These are phyloP conservation scores for Cryptosporidium andersoni DNA, from an alignment of 169 alveolate species.

Conservation along the genomic window DNA sequence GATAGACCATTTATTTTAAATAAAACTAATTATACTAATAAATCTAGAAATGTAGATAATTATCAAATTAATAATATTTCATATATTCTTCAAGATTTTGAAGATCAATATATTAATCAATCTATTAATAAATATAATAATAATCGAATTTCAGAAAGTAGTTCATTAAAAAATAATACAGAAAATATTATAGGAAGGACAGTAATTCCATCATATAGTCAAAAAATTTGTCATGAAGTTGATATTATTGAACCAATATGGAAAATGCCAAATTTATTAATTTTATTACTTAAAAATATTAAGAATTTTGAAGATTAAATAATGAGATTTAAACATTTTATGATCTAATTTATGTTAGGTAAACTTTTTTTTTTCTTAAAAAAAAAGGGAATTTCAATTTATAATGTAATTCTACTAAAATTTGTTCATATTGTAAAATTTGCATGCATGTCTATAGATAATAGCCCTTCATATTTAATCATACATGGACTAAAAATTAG, in stretches of 20 bases:
- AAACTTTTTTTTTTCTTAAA: background rate
- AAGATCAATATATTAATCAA: no score
- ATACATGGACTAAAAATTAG: background rate
- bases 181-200: slow-evolving; percentile 39
- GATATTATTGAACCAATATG: slow-evolving; percentile 53
- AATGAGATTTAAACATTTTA: background rate
- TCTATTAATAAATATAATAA: no score
- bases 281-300: slow-evolving; percentile 7
- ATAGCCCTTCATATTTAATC: slow-evolving; percentile 11
- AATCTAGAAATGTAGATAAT: background rate
- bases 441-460: slow-evolving; percentile 62
- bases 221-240: slow-evolving; percentile 63
- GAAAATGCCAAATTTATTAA: slow-evolving; percentile 41
- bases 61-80: slow-evolving; percentile 31
- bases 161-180: background rate
- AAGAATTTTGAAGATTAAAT: background rate
- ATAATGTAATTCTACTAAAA: no score
- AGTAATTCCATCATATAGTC: slow-evolving; percentile 42
- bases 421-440: background rate
- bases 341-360: background rate
- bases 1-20: slow-evolving; percentile 37
- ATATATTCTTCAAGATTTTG: background rate
- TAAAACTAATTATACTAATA: background rate
- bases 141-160: no score
- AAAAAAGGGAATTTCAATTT: background rate